These are phyloP conservation scores for Teratosphaeria pseudoeucalypti DNA, from an alignment of 2,329 filamentous ascomycete species.

Conservation along the genomic window DNA sequence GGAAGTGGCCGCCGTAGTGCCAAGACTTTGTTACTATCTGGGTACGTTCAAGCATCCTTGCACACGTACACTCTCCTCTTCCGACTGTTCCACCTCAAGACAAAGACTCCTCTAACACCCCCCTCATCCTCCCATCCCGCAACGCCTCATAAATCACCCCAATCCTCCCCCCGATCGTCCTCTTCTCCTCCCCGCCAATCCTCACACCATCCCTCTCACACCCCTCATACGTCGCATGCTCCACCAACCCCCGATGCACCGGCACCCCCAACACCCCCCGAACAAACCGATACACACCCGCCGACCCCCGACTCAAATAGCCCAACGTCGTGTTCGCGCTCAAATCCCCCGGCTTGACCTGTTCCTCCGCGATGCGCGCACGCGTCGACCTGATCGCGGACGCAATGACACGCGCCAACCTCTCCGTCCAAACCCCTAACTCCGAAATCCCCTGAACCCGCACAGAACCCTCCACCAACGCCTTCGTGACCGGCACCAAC, in stretches of 20 bases:
- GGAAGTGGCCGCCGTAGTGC: constrained; percentile 27
- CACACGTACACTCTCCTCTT: not conserved
- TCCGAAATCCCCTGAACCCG: not conserved
- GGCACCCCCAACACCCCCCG: constrained; percentile 10
- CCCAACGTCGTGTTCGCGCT: not conserved
- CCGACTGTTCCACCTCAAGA: not conserved
- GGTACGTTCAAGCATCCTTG: not conserved
- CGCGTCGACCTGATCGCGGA: not conserved
- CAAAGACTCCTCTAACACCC: constrained; percentile 8
- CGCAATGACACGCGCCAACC: not conserved
- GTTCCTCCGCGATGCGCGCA: not conserved
- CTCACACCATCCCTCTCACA: constrained; percentile 4
- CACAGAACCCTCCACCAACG: not conserved
- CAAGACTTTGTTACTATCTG: not conserved
- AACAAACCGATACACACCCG: constrained; percentile 13
- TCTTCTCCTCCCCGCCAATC: constrained; percentile 3
- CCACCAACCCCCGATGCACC: constrained; percentile 15
- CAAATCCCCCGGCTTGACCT: not conserved
- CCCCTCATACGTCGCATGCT: constrained; percentile 13
- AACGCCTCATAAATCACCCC: constrained; percentile 17
- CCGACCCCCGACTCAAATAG: constrained; percentile 11
- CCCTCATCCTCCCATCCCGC: constrained; percentile 11
- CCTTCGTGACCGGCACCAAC: not conserved
- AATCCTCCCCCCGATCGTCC: constrained; percentile 12
- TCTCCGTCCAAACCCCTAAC: not conserved